These are phyloP conservation scores for Ustilago sp. DNA, from an alignment of 1,284 basidiomycete species.

Conservation along the genomic window DNA sequence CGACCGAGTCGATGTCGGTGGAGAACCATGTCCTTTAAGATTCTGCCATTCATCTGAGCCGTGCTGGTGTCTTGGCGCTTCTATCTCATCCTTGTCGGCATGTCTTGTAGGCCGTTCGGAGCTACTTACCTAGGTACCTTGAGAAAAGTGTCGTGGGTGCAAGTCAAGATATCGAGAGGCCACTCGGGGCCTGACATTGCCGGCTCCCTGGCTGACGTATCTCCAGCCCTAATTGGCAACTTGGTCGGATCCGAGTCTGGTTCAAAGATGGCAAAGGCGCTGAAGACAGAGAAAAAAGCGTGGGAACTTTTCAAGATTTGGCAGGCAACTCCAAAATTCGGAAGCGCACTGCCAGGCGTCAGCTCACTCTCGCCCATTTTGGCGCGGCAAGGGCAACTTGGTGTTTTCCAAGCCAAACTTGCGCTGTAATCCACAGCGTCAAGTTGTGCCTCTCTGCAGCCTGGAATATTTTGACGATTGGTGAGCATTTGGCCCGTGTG, in stretches of 20 bases:
- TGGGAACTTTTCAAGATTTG: constrained; percentile 20
- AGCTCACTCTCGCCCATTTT: not conserved
- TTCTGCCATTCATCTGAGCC: not conserved
- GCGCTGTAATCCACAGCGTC: not conserved
- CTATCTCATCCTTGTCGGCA: constrained; percentile 4
- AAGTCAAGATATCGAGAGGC: not conserved
- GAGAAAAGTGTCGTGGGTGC: constrained; percentile 36
- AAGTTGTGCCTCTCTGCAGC: not conserved
- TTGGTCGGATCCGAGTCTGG: constrained; percentile 18
- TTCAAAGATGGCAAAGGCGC: not conserved
- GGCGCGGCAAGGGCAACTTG: not conserved
- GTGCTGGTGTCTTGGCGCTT: not conserved
- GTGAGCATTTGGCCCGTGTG: constrained; percentile 7
- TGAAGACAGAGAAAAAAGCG: not conserved
- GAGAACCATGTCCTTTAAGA: too few species aligned
- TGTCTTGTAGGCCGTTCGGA: constrained; percentile 5
- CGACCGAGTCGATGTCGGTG: too few species aligned
- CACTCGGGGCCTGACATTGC: constrained; percentile 18
- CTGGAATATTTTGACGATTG: not conserved
- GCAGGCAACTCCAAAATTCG: not conserved
- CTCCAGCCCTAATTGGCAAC: not conserved
- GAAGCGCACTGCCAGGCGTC: not conserved
- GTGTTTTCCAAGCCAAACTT: too few species aligned
- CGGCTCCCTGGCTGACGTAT: constrained; percentile 5
- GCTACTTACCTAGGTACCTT: constrained; percentile 55